These are phyloP conservation scores for Didymella lethalis DNA, from an alignment of 2,329 filamentous ascomycete species.

Conservation along the genomic window DNA sequence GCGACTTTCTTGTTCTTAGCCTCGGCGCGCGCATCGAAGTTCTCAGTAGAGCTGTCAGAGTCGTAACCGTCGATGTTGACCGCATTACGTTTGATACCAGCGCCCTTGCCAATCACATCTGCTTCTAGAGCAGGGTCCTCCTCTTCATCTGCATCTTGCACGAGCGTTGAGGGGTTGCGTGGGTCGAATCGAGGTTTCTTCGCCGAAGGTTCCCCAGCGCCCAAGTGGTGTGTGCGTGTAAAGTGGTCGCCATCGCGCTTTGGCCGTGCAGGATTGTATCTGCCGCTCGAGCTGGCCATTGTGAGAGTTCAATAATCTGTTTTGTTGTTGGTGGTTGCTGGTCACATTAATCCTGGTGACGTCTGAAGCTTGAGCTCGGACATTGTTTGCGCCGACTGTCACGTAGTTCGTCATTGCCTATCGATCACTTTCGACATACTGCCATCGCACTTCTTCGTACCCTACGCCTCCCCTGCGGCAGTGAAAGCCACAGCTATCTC, in stretches of 20 bases:
- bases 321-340: not conserved
- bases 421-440: slow-evolving; percentile 17
- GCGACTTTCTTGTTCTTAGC: slow-evolving; percentile 58
- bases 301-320: not conserved
- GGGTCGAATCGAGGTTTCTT: slow-evolving; percentile 94
- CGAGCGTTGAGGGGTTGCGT: slow-evolving; percentile 91
- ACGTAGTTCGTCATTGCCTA: slow-evolving; percentile 30
- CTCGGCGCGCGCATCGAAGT: slow-evolving; percentile 78
- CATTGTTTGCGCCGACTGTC: slow-evolving; percentile 27
- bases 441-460: slow-evolving; percentile 2
- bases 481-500: slow-evolving; percentile 3
- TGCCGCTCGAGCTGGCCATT: slow-evolving; percentile 44
- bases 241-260: slow-evolving; percentile 86
- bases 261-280: slow-evolving; percentile 69
- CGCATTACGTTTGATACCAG: slow-evolving; percentile 84
- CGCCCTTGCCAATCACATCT: slow-evolving; percentile 84
- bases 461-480: not conserved
- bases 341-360: slow-evolving; percentile 12
- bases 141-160: slow-evolving; percentile 78
- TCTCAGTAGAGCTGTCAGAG: slow-evolving; percentile 89
- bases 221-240: slow-evolving; percentile 74
- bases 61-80: slow-evolving; percentile 98
- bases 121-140: slow-evolving; percentile 83
- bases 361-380: slow-evolving; percentile 18
- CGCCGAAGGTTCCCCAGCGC: slow-evolving; percentile 60